A percentile compares a stretch with the other conserved stretches of the same genome.
These are phyloP conservation scores for Stereum hirsutum DNA, from an alignment of 1,284 basidiomycete species.

Conservation along the genomic window DNA sequence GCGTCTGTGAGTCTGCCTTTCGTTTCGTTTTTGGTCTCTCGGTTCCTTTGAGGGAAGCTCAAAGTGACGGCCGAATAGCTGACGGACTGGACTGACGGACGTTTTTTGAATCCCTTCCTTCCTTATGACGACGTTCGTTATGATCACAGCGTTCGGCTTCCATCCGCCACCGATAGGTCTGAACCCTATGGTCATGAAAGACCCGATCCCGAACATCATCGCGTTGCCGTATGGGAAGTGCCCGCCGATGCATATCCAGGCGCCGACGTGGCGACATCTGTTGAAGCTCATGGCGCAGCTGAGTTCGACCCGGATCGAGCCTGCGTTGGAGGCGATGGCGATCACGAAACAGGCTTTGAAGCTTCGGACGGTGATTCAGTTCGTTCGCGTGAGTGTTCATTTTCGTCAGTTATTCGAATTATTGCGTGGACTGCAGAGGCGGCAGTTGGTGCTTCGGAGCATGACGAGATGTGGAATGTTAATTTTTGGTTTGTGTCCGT, in stretches of 20 bases:
- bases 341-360: conserved; percentile 45
- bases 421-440: background rate
- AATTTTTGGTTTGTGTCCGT: background rate
- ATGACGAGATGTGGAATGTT: too few species aligned
- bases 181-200: conserved; percentile 34
- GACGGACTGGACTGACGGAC: too few species aligned
- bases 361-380: conserved; percentile 66
- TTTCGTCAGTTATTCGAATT: background rate
- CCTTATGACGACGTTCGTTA: background rate
- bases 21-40: too few species aligned
- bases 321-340: conserved; percentile 57
- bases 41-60: too few species aligned
- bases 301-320: conserved; percentile 58
- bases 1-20: conserved; percentile 50
- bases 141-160: conserved; percentile 53
- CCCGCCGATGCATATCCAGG: conserved; percentile 61
- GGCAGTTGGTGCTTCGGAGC: too few species aligned
- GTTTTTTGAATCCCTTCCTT: background rate
- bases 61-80: too few species aligned
- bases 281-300: conserved; percentile 65
- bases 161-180: conserved; percentile 44
- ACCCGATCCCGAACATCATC: conserved; percentile 59
- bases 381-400: conserved; percentile 47
- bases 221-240: conserved; percentile 58
- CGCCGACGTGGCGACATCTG: conserved; percentile 61